These are phyloP conservation scores for Trichophyton benhamiae DNA, from an alignment of 2,329 filamentous ascomycete genomes.

Conservation along the genomic window DNA sequence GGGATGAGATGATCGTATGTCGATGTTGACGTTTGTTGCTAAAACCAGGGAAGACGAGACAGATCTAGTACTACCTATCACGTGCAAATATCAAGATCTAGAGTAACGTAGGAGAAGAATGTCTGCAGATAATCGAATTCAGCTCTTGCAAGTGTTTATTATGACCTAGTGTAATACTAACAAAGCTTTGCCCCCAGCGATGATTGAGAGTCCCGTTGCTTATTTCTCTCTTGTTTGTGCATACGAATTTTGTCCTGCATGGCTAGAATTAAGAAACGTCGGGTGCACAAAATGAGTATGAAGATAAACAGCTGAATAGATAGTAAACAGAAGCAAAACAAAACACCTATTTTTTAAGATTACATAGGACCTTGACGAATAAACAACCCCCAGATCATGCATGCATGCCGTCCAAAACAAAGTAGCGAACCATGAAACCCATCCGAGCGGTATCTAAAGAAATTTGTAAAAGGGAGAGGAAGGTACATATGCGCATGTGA, in stretches of 20 bases:
- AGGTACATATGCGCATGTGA: conserved; percentile 6
- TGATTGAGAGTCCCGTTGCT: too few relatives aligned
- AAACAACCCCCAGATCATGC: conserved; percentile 13
- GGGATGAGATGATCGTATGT: too few relatives aligned
- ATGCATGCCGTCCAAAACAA: conserved; percentile 13
- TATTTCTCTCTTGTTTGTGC: too few relatives aligned
- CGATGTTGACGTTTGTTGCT: too few relatives aligned
- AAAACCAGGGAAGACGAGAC: too few relatives aligned
- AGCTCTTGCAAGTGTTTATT: too few relatives aligned
- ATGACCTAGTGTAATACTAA: too few relatives aligned
- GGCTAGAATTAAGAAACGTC: not conserved
- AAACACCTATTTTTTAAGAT: conserved; percentile 7
- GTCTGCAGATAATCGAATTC: too few relatives aligned
- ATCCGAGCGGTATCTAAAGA: conserved; percentile 10
- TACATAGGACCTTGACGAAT: conserved; percentile 9
- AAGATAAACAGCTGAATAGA: not conserved
- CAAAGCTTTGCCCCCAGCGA: too few relatives aligned
- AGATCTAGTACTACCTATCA: too few relatives aligned
- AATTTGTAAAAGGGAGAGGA: conserved; percentile 5
- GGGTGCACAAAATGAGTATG: not conserved
- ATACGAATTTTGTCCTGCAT: not conserved
- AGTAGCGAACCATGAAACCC: conserved; percentile 8
- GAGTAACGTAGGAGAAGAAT: too few relatives aligned
- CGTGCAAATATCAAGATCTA: too few relatives aligned
- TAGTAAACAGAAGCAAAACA: not conserved